Conservation (phyloP, 345 rosid species). For the Cochlearia excelsa region DNA sequence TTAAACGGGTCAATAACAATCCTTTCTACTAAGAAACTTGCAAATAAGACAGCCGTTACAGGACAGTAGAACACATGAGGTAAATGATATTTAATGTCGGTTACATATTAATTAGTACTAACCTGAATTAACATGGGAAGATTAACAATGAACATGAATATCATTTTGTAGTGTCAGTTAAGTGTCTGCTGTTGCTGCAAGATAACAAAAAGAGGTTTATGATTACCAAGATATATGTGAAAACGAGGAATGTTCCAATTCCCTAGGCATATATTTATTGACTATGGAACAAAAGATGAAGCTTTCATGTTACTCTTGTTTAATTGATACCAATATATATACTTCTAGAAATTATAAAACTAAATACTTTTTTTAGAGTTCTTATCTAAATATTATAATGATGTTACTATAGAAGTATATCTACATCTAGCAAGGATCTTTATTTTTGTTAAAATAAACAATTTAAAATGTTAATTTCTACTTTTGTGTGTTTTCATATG, state of each 20-base stretch:
- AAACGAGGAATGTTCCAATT: conserved; percentile 41
- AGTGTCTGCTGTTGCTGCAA: conserved; percentile 28
- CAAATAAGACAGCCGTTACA: conserved; percentile 24
- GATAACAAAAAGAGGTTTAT: conserved; percentile 28
- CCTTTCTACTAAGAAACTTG: conserved; percentile 6
- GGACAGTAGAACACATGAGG: conserved; percentile 11
- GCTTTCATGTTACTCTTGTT: not conserved
- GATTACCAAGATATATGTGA: conserved; percentile 37
- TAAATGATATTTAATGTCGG: conserved; percentile 18
- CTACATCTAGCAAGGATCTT: not conserved
- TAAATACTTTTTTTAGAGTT: not conserved
- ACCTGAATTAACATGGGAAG: conserved; percentile 26
- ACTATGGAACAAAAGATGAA: conserved; percentile 28
- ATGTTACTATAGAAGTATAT: not conserved
- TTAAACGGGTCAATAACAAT: not conserved
- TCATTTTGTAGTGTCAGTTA: conserved; percentile 29
- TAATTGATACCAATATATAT: not conserved
- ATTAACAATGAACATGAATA: conserved; percentile 21
- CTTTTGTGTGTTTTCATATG: conserved; percentile 12
- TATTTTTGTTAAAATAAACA: not conserved
- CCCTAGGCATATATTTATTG: conserved; percentile 34
- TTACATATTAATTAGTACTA: conserved; percentile 22
- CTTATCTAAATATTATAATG: not conserved
- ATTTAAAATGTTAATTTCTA: not conserved
- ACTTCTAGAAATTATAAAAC: not conserved